Evolutionary conservation across 2,329 filamentous ascomycete species (phyloP).

Genomic region (Penicillium corylophilum): DNA sequence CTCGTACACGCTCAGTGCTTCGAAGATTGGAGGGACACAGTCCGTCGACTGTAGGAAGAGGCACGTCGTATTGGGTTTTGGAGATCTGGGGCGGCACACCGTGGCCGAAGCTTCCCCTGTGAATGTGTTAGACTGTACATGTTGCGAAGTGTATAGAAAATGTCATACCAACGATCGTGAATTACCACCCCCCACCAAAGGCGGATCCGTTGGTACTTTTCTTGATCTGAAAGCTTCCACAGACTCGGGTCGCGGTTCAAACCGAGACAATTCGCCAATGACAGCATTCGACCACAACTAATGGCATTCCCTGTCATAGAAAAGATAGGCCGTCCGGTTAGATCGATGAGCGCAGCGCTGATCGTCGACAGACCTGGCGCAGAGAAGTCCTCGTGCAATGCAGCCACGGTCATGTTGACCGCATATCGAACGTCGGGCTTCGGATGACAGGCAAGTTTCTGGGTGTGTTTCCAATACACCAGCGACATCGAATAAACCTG

Average conservation of each 20-base stretch:
- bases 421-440: slow-evolving; percentile 60
- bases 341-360: slow-evolving; percentile 57
- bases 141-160: background rate
- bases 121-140: slow-evolving; percentile 16
- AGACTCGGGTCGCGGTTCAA: slow-evolving; percentile 55
- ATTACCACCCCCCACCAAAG: slow-evolving; percentile 60
- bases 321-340: slow-evolving; percentile 60
- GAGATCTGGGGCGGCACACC: slow-evolving; percentile 55
- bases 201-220: slow-evolving; percentile 53
- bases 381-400: slow-evolving; percentile 60
- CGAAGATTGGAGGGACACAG: slow-evolving; percentile 37
- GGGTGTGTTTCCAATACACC: slow-evolving; percentile 57
- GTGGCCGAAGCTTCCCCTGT: slow-evolving; percentile 55
- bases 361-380: slow-evolving; percentile 60
- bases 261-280: slow-evolving; percentile 56
- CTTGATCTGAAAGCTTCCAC: slow-evolving; percentile 52
- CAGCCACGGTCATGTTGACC: slow-evolving; percentile 62
- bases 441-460: slow-evolving; percentile 45
- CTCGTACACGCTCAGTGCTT: slow-evolving; percentile 44
- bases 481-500: slow-evolving; percentile 59
- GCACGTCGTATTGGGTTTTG: slow-evolving; percentile 57
- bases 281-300: slow-evolving; percentile 54
- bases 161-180: slow-evolving; percentile 53
- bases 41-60: slow-evolving; percentile 49
- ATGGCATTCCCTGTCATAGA: slow-evolving; percentile 60